These are phyloP conservation scores for Coniochaeta sp. DNA, from an alignment of 2,329 filamentous ascomycete genomes.

Conservation along the genomic window DNA sequence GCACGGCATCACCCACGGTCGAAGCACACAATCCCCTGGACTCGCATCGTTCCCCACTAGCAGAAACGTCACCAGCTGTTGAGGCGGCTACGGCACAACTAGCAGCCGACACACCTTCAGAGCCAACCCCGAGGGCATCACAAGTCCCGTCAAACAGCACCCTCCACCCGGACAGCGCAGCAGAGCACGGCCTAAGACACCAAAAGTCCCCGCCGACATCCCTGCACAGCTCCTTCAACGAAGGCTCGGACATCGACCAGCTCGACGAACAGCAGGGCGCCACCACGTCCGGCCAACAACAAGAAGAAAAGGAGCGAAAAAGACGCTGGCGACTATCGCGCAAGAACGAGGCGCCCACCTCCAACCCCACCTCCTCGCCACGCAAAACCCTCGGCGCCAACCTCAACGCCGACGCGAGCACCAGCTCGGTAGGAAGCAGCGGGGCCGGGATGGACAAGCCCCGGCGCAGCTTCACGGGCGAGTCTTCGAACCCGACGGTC, in stretches of 20 bases:
- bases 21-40: slow-evolving; percentile 43
- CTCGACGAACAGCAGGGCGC: slow-evolving; percentile 44
- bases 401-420: slow-evolving; percentile 57
- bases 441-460: slow-evolving; percentile 30
- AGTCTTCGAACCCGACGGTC: slow-evolving; percentile 38
- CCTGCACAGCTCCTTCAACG: slow-evolving; percentile 69
- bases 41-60: slow-evolving; percentile 11
- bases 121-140: slow-evolving; percentile 38
- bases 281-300: background rate
- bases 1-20: slow-evolving; percentile 35
- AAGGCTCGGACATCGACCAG: slow-evolving; percentile 74
- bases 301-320: slow-evolving; percentile 57
- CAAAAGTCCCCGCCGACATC: slow-evolving; percentile 71
- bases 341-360: slow-evolving; percentile 42
- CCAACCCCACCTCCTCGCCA: slow-evolving; percentile 35
- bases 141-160: slow-evolving; percentile 34
- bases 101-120: slow-evolving; percentile 27
- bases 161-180: slow-evolving; percentile 35
- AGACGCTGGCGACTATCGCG: slow-evolving; percentile 68
- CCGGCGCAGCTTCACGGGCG: slow-evolving; percentile 43
- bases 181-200: slow-evolving; percentile 49
- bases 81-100: slow-evolving; percentile 6
- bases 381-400: slow-evolving; percentile 51
- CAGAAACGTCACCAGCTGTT: slow-evolving; percentile 5
- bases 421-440: slow-evolving; percentile 60